Evolutionary conservation across 2,329 filamentous ascomycete genomes (phyloP), one percentile per base, ranked within the genome.

Genomic region (Thelonectria discophora): DNA sequence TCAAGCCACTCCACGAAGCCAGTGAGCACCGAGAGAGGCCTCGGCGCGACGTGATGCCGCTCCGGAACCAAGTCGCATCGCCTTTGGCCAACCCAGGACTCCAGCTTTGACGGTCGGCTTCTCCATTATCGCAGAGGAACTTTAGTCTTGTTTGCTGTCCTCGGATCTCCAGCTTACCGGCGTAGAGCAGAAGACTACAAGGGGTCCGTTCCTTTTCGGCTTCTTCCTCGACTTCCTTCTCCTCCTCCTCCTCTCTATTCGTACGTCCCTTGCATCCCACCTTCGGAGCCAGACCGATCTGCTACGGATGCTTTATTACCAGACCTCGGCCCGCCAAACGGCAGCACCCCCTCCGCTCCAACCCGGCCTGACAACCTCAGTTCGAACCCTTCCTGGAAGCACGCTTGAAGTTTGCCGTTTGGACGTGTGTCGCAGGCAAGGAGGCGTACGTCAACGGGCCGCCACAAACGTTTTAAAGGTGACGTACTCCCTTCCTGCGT

Each of bases 371-470:
- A 49, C 21, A 43, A 27, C 30, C 20, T 45, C 18, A 10, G 20
- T 47, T 49, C 20, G 24, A 30, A 20, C 47, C n/a, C 47, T 55
- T n/a, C 11, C 20, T 27, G 15, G 10, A 37, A 37, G 15, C 34
- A 13, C 12, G 15, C 5, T 37, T 30, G 27, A 30, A 37, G 34
- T 37, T 50, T 30, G 27, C 5, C 32, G 21, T 17, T 30, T 21
- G 47, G 47, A 49, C 18, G n/a, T 40, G 18, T 43, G 5, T 21
- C 43, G 32, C 37, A 27, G 39, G 46, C n/a, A 17, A 15, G 58
- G 43, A 48, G 48, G 55, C 49, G 59, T 58, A 62, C 59, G 59
- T 62, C 48, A 62, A 55, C 59, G 18, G 24, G 9, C 30, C n/a
- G 7, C 20, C 15, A 30, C 34, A 12, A 12, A 15, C 34, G 15